A percentile compares a stretch with the other conserved stretches of the same genome.
Evolutionary conservation across 1,139 yeast species (phyloP).

Genomic region (Pichia norvegensis): DNA sequence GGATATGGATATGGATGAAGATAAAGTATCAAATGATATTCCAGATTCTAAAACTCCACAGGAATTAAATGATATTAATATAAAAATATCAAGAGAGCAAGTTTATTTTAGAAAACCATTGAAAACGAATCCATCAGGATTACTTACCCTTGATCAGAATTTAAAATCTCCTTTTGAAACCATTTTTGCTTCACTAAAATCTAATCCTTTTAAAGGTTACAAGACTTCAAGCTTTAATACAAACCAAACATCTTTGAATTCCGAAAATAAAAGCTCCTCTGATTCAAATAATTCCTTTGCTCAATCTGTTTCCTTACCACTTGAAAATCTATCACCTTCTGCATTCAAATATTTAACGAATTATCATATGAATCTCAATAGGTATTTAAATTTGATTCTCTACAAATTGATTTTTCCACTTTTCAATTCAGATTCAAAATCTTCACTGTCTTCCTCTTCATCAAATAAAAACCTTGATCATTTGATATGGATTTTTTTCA

Average conservation of each 20-base stretch:
- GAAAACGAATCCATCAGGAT: conserved; percentile 18
- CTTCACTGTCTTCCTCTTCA: not conserved
- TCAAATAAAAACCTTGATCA: conserved; percentile 40
- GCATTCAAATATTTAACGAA: conserved; percentile 19
- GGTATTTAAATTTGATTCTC: conserved; percentile 27
- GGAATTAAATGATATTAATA: not conserved
- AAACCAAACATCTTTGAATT: not conserved
- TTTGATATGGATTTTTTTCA: conserved; percentile 45
- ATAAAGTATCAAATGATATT: not conserved
- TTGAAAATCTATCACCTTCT: conserved; percentile 1
- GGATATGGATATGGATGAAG: not conserved
- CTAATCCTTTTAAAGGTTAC: conserved; percentile 25
- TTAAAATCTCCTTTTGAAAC: conserved; percentile 22
- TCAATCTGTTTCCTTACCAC: not conserved
- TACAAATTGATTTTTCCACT: conserved; percentile 29
- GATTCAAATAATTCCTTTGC: not conserved
- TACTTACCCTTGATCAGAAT: conserved; percentile 21
- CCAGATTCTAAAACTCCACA: not conserved
- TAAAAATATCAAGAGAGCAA: conserved; percentile 1
- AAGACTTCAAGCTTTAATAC: conserved; percentile 10
- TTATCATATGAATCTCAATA: conserved; percentile 29
- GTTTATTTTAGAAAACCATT: conserved; percentile 4
- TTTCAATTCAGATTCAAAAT: conserved; percentile 12
- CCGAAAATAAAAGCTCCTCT: not conserved
- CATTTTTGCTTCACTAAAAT: conserved; percentile 18